phyloP scores from a whole-genome alignment of 495 filamentous ascomycete species.

The Aspergillus campestris region DNA sequence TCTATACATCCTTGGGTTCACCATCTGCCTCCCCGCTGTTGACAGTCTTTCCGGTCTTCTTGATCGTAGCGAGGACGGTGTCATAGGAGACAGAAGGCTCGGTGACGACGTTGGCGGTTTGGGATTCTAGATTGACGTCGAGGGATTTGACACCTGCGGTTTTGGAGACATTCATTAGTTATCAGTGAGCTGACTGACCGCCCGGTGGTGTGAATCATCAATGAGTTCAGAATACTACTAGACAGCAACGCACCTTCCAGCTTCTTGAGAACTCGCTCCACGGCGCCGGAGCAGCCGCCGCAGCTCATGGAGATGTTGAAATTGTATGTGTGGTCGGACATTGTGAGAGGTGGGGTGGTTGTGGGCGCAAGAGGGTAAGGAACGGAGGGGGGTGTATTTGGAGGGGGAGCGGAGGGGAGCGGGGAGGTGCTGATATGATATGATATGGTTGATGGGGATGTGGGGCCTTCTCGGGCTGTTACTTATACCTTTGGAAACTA shows the following conservation, averaged over 20 bases:
- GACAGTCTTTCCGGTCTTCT: conserved; percentile 92
- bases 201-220: too few species aligned
- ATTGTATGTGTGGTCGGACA: conserved; percentile 60
- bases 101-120: conserved; percentile 67
- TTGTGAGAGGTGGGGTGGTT: conserved; percentile 15
- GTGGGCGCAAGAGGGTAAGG: not conserved
- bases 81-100: conserved; percentile 59
- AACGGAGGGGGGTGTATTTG: not conserved
- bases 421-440: not conserved
- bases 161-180: not conserved
- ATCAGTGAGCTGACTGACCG: too few species aligned
- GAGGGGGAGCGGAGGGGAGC: not conserved
- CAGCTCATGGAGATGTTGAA: conserved; percentile 65
- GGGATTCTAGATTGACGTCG: conserved; percentile 76
- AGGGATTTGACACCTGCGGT: conserved; percentile 70
- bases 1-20: conserved; percentile 25
- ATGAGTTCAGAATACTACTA: too few species aligned
- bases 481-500: too few species aligned
- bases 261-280: conserved; percentile 92
- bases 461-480: too few species aligned
- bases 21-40: conserved; percentile 61
- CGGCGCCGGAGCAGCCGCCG: conserved; percentile 59
- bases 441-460: too few species aligned
- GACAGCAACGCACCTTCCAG: conserved; percentile 63
- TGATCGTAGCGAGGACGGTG: conserved; percentile 76